A percentile compares a stretch with the other conserved stretches of the same genome.
Conservation (phyloP, 768 basidiomycete species). For the Lyophyllum semitale region DNA sequence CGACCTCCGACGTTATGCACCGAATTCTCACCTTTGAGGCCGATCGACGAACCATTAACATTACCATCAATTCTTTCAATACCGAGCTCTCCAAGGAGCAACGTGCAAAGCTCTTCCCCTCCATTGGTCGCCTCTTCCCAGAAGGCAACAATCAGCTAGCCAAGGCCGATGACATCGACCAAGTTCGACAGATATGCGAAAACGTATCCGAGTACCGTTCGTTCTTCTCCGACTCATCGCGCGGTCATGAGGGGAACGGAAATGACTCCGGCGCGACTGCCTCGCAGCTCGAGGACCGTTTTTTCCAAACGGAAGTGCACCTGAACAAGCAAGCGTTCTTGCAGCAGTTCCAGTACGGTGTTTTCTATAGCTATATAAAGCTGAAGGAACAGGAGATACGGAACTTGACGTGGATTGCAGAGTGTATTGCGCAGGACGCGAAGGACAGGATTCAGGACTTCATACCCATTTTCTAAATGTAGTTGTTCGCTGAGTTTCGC, state of each 20-base stretch:
- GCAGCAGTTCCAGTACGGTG: conserved; percentile 94
- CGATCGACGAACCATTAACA: conserved; percentile 95
- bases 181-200: conserved; percentile 87
- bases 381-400: conserved; percentile 91
- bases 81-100: conserved; percentile 95
- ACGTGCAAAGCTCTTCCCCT: conserved; percentile 91
- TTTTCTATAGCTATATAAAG: conserved; percentile 92
- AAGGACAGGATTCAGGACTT: conserved; percentile 94
- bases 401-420: conserved; percentile 92
- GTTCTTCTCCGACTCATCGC: conserved; percentile 71
- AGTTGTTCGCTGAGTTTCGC: neutral
- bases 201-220: conserved; percentile 85
- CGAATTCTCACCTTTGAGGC: conserved; percentile 94
- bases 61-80: conserved; percentile 98
- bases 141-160: conserved; percentile 95
- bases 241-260: conserved; percentile 33
- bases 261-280: conserved; percentile 49
- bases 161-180: conserved; percentile 92
- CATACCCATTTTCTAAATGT: conserved; percentile 81
- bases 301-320: conserved; percentile 92
- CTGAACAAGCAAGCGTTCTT: conserved; percentile 94
- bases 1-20: conserved; percentile 92
- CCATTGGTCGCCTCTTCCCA: conserved; percentile 91
- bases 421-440: conserved; percentile 97
- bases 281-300: conserved; percentile 85